Base-by-base conservation (phyloP, 2,329 filamentous ascomycete species). In the Dactylonectria estremocensis region DNA sequence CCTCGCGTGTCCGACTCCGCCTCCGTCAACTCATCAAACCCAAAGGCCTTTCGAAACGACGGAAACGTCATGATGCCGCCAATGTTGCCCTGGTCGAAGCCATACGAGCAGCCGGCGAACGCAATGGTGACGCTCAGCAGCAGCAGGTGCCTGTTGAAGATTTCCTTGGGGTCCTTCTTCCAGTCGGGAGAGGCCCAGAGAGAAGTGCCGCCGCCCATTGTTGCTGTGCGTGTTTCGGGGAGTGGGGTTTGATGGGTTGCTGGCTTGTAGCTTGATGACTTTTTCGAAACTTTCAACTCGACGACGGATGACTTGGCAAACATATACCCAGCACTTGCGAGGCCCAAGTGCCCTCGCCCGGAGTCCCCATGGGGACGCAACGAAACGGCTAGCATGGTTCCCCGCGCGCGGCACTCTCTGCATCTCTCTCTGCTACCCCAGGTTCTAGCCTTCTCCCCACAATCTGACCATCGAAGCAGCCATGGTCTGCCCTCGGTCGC, bases 111-210 rank as follows among this genome's bases (percentile, higher is more conserved):
- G 1, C 62, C 62, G 0, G 62, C 40, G 43, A 59, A 55, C 43
- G 62, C 62, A 16, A 65, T 65, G 13, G 49, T 49, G 9, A 65
- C 43, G 56, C 55, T 18, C 31, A 65, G 13, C 20, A 65, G 14
- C 28, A 55, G 16, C 7, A 65, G 62, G 7, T 55, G 20, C 13
- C 13, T 22, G 50, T 65, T 60, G 50, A 65, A 65, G 20, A 65
- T 65, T 24, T 65, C 62, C 22, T 59, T 55, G n/a, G 62, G 62
- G 43, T 65, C 62, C 31, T 54, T 65, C 56, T 65, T 65, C 62
- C 62, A 65, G 16, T 65, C 62, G 14, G 62, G 62, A 43, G 62
- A 59, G 55, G 62, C 55, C 62, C 62, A 65, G 49, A 65, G 55
- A 11, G 62, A 65, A n/a, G 62, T 65, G 28, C 62, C 62, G 33